These are phyloP conservation scores for Pythium rhizo-oryzae DNA, from an alignment of 352 stramenopile genomes.

Conservation along the genomic window DNA sequence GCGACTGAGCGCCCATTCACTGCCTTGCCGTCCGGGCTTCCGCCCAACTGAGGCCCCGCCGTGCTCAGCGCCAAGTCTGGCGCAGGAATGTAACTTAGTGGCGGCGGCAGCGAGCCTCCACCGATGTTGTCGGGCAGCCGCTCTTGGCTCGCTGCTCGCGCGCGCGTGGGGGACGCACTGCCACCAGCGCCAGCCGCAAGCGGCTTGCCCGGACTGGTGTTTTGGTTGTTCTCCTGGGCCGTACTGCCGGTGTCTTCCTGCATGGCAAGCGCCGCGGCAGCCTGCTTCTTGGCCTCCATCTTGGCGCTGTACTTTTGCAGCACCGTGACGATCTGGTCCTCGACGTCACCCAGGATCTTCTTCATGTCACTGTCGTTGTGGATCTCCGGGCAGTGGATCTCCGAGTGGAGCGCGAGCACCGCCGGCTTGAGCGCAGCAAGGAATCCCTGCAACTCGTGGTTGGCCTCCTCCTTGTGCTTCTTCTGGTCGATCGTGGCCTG, in stretches of 20 bases:
- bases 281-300: slow-evolving; percentile 46
- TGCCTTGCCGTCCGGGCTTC: slow-evolving; percentile 12
- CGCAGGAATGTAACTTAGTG: slow-evolving; percentile 25
- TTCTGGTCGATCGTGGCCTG: slow-evolving; percentile 70
- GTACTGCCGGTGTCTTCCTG: background rate
- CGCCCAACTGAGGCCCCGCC: background rate
- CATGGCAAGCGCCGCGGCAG: slow-evolving; percentile 8
- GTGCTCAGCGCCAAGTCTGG: slow-evolving; percentile 9
- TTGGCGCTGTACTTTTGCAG: slow-evolving; percentile 74
- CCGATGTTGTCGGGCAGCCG: background rate
- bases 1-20: slow-evolving; percentile 34
- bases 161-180: background rate
- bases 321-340: slow-evolving; percentile 70
- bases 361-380: slow-evolving; percentile 75
- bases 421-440: slow-evolving; percentile 65
- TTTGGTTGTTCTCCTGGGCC: slow-evolving; percentile 18
- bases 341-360: slow-evolving; percentile 72
- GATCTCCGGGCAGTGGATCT: slow-evolving; percentile 71
- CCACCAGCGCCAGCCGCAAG: background rate
- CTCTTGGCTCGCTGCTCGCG: background rate
- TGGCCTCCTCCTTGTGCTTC: slow-evolving; percentile 78
- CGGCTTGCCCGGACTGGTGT: slow-evolving; percentile 23
- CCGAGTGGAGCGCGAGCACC: slow-evolving; percentile 61
- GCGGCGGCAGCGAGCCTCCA: slow-evolving; percentile 10
- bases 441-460: slow-evolving; percentile 68